Percentiles rank a stretch among this genome's conserved stretches.
Conservation (phyloP, 257 asterid genomes). For the Scutellaria minor region DNA sequence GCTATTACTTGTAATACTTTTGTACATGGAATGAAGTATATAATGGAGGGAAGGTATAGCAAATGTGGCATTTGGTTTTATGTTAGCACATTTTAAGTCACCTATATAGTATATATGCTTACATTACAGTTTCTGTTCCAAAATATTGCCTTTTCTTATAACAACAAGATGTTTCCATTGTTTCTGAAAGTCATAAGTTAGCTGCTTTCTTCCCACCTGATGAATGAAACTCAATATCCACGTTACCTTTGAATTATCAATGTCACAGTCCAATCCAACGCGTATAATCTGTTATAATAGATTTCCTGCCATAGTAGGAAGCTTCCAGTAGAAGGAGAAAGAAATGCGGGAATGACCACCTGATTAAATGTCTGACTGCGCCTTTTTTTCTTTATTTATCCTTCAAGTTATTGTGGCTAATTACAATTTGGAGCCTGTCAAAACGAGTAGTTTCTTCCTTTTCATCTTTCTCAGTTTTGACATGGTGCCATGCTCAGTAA, state of each 20-base stretch:
- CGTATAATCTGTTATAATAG: not conserved
- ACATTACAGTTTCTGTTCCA: not conserved
- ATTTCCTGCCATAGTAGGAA: not conserved
- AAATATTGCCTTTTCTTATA: not conserved
- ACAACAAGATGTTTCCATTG: not conserved
- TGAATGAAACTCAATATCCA: not conserved
- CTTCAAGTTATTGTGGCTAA: not conserved
- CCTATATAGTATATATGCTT: not conserved
- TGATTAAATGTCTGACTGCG: not conserved
- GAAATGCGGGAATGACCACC: not conserved
- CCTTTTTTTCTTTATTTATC: not conserved
- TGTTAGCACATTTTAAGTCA: not conserved
- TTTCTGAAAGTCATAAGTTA: not conserved
- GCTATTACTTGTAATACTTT: not conserved
- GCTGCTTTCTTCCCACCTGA: not conserved
- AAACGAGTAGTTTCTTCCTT: constrained; percentile 6
- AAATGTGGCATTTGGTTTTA: not conserved
- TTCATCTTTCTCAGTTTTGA: constrained; percentile 4
- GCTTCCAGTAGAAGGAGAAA: not conserved
- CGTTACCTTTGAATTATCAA: not conserved
- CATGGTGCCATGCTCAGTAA: not conserved
- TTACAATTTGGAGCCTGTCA: constrained; percentile 19
- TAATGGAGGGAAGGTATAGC: not conserved
- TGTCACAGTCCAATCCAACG: not conserved
- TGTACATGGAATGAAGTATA: not conserved